phyloP scores from a whole-genome alignment of 1,284 basidiomycete genomes.

The Naganishia liquefaciens region DNA sequence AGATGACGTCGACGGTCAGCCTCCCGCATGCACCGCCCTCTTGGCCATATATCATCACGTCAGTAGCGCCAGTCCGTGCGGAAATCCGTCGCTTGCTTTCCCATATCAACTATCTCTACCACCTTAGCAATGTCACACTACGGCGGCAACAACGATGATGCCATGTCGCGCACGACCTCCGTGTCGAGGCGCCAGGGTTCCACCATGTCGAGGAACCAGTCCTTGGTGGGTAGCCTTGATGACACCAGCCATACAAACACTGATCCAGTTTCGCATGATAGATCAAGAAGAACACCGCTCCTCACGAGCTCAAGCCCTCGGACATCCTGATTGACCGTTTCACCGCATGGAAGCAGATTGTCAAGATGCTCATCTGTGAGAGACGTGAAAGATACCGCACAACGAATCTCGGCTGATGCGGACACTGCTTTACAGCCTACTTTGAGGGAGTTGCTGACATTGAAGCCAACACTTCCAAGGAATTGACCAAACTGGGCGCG shows the following conservation, averaged over 20 bases:
- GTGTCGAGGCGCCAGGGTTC: conserved; percentile 66
- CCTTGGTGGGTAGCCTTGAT: conserved; percentile 57
- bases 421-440: conserved; percentile 46
- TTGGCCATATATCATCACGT: conserved; percentile 1
- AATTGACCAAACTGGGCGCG: conserved; percentile 92
- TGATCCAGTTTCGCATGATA: conserved; percentile 29
- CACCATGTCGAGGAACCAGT: conserved; percentile 71
- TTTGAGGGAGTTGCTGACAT: conserved; percentile 86
- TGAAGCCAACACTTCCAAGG: conserved; percentile 90
- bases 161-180: conserved; percentile 61
- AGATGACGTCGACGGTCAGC: conserved; percentile 10
- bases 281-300: conserved; percentile 85
- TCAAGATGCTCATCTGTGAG: conserved; percentile 81
- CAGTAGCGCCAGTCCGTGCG: background rate
- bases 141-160: conserved; percentile 43
- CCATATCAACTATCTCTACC: background rate
- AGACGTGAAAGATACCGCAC: conserved; percentile 7
- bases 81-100: too few species aligned
- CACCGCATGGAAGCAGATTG: conserved; percentile 69
- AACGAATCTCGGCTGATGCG: conserved; percentile 16
- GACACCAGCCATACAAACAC: background rate
- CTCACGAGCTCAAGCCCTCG: conserved; percentile 86
- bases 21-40: background rate
- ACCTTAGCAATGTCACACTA: conserved; percentile 48
- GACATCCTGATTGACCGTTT: conserved; percentile 94